Evolutionary conservation across 1,284 basidiomycete species (phyloP), one percentile per base, ranked within the genome.

Genomic region (Boletus subluridellus): DNA sequence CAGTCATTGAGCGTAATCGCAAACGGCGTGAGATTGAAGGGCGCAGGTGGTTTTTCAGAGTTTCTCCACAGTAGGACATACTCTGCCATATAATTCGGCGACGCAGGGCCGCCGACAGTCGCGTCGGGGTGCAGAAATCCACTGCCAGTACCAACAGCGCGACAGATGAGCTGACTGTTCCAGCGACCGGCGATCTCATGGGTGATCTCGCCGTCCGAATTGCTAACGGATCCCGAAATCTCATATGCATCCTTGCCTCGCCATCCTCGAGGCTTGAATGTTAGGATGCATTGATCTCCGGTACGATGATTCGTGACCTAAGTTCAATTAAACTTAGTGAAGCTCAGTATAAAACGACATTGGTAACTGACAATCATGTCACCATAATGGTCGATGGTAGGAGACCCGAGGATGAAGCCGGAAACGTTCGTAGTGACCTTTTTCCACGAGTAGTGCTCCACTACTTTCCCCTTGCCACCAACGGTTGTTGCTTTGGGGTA

Each of bases 181-280:
- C 96, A 99, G 11, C 95, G 83, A 10, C 96, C 96, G 0, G 95
- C 95, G 63, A 98, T 95, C 62, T 98, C 94, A 78, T 95, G 94
- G 0, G 78, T 82, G 44, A 87, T 77, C 34, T 82, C 78, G 12
- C 92, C 94, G 0, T 77, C 67, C 1, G 82, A 74, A 68, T 93
- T 87, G 60, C 82, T 76, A 34, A 98, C 95, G 45, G 84, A 82
- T 5, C 96, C 96, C 17, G 89, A 89, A 68, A 98, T 95, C 75
- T 98, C 95, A 67, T 83, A 94, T 0, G 95, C 93, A 63, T 95
- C 91, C 68, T 86, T 90, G 34, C 93, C 94, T 60, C 94, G 80
- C 95, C 96, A 98, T 8, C 94, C 93, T 60, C 95, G 82, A 2
- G 95, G 95, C 76, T 98, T 98, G 82, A 99, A 98, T 1, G 94